Percentiles rank a stretch among this genome's conserved stretches.
phyloP scores from a whole-genome alignment of 2,329 filamentous ascomycete genomes.

The Monosporascus sp. region DNA sequence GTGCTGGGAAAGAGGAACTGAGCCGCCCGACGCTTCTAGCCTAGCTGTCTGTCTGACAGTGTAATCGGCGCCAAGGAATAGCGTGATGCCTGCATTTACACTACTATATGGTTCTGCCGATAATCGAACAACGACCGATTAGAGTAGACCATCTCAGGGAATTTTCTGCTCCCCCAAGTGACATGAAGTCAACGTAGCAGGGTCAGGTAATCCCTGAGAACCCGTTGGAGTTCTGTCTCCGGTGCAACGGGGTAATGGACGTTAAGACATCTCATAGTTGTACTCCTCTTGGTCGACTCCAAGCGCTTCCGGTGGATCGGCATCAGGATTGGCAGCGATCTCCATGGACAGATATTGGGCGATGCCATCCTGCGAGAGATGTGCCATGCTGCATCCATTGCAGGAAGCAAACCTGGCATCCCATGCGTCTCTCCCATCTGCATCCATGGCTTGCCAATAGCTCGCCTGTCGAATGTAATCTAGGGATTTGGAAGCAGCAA shows the following conservation, averaged over 20 bases:
- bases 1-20: constrained; percentile 6
- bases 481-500: constrained; percentile 13
- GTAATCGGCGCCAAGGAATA: not conserved
- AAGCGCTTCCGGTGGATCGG: constrained; percentile 25
- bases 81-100: not conserved
- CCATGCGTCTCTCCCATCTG: constrained; percentile 12
- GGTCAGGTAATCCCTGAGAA: not conserved
- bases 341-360: constrained; percentile 16
- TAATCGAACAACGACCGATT: not conserved
- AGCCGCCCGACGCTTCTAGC: not conserved
- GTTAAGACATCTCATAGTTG: constrained; percentile 8
- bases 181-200: too few relatives aligned
- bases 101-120: not conserved
- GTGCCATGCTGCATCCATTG: constrained; percentile 5
- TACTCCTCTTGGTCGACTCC: constrained; percentile 17
- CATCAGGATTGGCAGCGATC: constrained; percentile 13
- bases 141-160: too few relatives aligned
- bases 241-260: not conserved
- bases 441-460: constrained; percentile 15
- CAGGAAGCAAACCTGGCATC: constrained; percentile 17
- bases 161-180: too few relatives aligned
- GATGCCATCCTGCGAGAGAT: constrained; percentile 11
- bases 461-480: constrained; percentile 15
- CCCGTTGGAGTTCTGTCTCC: not conserved
- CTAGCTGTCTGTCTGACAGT: constrained; percentile 10